Percentiles rank a stretch among this genome's conserved stretches.
Evolutionary conservation across 352 stramenopile genomes (phyloP).

Genomic region (Halophytophthora batemanensis): DNA sequence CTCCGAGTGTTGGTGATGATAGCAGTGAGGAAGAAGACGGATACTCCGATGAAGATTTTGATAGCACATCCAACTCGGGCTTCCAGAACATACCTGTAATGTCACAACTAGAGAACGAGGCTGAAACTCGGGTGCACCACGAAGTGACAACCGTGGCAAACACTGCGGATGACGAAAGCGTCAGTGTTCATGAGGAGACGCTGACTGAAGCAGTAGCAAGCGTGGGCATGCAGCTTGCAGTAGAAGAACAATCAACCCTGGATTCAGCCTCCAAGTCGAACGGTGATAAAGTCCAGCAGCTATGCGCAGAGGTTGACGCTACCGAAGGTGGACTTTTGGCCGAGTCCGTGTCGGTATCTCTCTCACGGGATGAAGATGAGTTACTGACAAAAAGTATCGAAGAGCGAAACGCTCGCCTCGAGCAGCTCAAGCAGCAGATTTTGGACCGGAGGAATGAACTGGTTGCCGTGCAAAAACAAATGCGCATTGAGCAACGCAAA

Average conservation of each 20-base stretch:
- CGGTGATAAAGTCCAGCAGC: neutral
- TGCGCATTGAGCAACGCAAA: conserved; percentile 52
- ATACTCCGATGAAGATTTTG: conserved; percentile 41
- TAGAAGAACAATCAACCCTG: neutral
- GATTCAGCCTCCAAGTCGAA: neutral
- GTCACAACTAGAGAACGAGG: neutral
- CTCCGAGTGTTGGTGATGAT: conserved; percentile 3
- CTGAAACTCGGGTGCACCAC: neutral
- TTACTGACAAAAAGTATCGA: conserved; percentile 62
- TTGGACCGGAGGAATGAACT: conserved; percentile 41
- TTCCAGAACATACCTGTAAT: neutral
- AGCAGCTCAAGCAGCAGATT: conserved; percentile 43
- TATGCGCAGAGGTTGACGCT: neutral
- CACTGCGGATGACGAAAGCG: no score
- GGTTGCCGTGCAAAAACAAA: conserved; percentile 36
- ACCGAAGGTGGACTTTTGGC: conserved; percentile 6
- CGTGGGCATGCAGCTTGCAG: neutral
- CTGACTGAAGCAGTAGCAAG: neutral
- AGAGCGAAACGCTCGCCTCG: conserved; percentile 44
- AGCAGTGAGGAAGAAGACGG: conserved; percentile 12
- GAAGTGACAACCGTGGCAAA: neutral
- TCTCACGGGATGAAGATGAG: conserved; percentile 30
- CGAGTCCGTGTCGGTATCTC: conserved; percentile 13
- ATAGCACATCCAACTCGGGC: conserved; percentile 21
- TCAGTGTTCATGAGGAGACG: no score